These are phyloP conservation scores for Macaranga tanarius DNA, from an alignment of 441 rosid genomes.

Conservation along the genomic window DNA sequence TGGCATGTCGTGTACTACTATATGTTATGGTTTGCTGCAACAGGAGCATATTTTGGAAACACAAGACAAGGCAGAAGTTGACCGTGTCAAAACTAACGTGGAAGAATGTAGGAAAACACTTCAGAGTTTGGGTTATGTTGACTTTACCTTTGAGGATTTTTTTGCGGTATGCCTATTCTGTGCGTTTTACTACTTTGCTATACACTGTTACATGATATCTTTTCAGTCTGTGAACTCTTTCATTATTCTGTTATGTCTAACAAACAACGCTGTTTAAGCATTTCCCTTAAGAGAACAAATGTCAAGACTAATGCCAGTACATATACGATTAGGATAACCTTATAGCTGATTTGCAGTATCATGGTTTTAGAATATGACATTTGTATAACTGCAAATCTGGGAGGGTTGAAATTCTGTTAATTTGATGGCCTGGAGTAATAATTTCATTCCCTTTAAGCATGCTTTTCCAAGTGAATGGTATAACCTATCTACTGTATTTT, in stretches of 20 bases:
- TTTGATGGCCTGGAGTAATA: not conserved
- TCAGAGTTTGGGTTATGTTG: constrained; percentile 82
- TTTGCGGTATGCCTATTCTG: constrained; percentile 54
- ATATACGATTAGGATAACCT: not conserved
- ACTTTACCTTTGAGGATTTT: constrained; percentile 95
- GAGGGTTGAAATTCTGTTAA: constrained; percentile 3
- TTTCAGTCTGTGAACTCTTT: too few species aligned
- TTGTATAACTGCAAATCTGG: not conserved
- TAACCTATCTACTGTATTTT: not conserved
- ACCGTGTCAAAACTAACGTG: constrained; percentile 64
- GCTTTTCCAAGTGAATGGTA: not conserved
- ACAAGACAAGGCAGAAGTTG: constrained; percentile 76
- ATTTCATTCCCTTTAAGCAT: not conserved
- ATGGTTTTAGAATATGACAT: not conserved
- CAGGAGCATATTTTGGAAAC: constrained; percentile 77
- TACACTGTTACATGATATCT: too few species aligned
- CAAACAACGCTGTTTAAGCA: not conserved
- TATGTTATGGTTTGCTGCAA: constrained; percentile 6
- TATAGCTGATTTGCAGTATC: not conserved
- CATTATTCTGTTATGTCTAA: not conserved
- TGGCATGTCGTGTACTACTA: too few species aligned
- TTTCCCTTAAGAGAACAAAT: not conserved
- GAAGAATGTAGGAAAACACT: constrained; percentile 81
- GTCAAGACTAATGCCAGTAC: not conserved
- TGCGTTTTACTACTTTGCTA: not conserved